A percentile compares a stretch with the other conserved stretches of the same genome.
phyloP scores from a whole-genome alignment of 2,329 filamentous ascomycete species.

The Lachnellula willkommii region DNA sequence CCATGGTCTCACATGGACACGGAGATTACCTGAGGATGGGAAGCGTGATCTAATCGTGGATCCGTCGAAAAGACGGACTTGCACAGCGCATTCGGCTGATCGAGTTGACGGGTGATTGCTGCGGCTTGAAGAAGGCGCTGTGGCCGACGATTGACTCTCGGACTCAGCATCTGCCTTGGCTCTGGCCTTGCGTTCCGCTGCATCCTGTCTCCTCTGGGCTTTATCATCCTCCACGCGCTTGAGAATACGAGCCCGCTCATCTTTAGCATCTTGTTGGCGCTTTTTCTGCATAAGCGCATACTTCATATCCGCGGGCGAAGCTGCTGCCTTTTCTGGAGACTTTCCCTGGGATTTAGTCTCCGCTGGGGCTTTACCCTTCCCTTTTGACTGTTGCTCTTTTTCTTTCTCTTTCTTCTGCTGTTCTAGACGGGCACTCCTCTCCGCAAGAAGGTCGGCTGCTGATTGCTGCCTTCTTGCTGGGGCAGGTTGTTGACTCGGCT shows the following conservation, averaged over 20 bases:
- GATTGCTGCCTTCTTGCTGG: constrained; percentile 10
- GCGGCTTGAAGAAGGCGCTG: constrained; percentile 4
- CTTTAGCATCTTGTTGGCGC: constrained; percentile 58
- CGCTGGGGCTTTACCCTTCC: constrained; percentile 22
- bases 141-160: constrained; percentile 23
- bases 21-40: constrained; percentile 55
- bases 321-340: neutral
- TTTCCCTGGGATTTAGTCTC: neutral
- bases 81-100: constrained; percentile 52
- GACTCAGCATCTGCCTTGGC: constrained; percentile 20
- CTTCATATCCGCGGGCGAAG: constrained; percentile 35
- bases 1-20: constrained; percentile 67
- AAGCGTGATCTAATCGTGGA: constrained; percentile 72
- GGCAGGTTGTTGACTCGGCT: neutral
- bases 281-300: constrained; percentile 52
- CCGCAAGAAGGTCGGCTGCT: constrained; percentile 38
- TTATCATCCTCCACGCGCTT: constrained; percentile 74
- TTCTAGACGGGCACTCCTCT: constrained; percentile 45
- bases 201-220: constrained; percentile 55
- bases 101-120: constrained; percentile 3
- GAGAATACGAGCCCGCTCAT: constrained; percentile 67
- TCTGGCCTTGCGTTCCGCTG: constrained; percentile 45
- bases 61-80: constrained; percentile 80
- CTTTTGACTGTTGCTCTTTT: neutral
- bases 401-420: neutral